Percentiles rank a stretch among this genome's conserved stretches.
Evolutionary conservation across 352 stramenopile genomes (phyloP).

Genomic region (Globisporangium camurandrum): DNA sequence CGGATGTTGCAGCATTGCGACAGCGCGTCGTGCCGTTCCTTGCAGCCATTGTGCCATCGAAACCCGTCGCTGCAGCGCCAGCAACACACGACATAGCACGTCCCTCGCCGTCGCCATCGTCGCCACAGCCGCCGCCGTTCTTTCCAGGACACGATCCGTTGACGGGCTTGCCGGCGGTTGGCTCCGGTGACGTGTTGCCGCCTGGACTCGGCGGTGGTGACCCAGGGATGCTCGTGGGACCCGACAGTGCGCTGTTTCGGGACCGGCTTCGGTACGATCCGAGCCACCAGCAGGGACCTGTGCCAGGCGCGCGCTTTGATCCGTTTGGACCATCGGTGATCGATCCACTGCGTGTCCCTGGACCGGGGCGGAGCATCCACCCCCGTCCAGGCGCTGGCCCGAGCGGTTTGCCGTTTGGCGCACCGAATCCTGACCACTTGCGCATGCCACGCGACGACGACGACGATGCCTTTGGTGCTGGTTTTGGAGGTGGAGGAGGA

Average conservation of each 20-base stretch:
- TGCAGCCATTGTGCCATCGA: conserved; percentile 37
- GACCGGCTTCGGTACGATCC: conserved; percentile 47
- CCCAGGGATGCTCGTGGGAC: conserved; percentile 66
- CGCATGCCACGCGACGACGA: conserved; percentile 66
- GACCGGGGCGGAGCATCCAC: conserved; percentile 25
- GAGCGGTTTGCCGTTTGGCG: conserved; percentile 66
- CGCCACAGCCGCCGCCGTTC: too few relatives aligned
- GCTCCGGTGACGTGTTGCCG: conserved; percentile 58
- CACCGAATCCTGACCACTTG: conserved; percentile 70
- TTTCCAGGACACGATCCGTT: neutral
- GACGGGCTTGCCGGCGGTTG: conserved; percentile 20
- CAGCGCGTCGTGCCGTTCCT: conserved; percentile 49
- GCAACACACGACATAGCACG: neutral
- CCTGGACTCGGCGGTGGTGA: conserved; percentile 49
- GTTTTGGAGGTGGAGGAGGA: conserved; percentile 26
- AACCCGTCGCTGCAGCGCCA: conserved; percentile 16
- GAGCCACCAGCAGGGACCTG: conserved; percentile 36
- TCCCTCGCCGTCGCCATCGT: conserved; percentile 3
- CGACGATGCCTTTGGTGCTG: conserved; percentile 31
- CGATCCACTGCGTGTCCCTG: conserved; percentile 39
- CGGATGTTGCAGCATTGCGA: conserved; percentile 40
- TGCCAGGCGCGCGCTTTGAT: conserved; percentile 76
- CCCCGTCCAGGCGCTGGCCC: too few relatives aligned
- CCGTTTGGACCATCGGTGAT: conserved; percentile 66
- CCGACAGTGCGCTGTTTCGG: conserved; percentile 68